Base-by-base conservation (phyloP, 768 basidiomycete genomes). In the Boletus tomentosulus region DNA sequence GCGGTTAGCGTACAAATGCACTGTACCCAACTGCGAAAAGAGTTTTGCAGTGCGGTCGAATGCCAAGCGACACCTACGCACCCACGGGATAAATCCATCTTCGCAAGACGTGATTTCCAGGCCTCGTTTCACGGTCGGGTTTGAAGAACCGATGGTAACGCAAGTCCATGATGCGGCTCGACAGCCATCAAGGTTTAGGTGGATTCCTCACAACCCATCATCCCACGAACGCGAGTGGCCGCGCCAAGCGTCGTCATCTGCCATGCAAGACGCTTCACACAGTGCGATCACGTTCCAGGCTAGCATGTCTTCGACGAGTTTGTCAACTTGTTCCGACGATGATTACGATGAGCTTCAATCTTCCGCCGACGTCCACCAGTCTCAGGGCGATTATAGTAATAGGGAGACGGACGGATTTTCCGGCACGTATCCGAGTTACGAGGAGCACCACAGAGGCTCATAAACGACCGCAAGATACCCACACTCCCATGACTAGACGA, bases 21-120 rank as follows among this genome's bases (percentile, higher is more conserved):
- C 71, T 0, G 81, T 84, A 46, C 73, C 78, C 13, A 75, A 76
- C 33, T 92, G 89, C 64, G 69, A 73, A 30, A 85, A 86, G 63
- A 78, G 75, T 4, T 92, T 91, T 62, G 82, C 86, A 19, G 88
- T 91, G 16, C 82, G 86, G 12, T 91, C 89, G 8, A 92, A 92
- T 60, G 87, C 87, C 15, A 87, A 84, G 66, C 79, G 89, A 33
- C 89, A 92, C 62, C 76, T 88, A 35, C 84, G 86, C 43, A 89
- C 86, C 1, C 89, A 92, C 59, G 85, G 86, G 25, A 76, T 85
- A 41, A 62, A 65, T 53, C 66, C 65, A 13, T 59, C 66, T 12
- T 53, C 59, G 12, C 38, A 56, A n/a, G 64, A 53, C 15, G 13
- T 47, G 42, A 57, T 67, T 24, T 57, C 63, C 12, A 33, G 53